These are phyloP conservation scores for Chloris gayana DNA, from an alignment of 176 grass and related monocot genomes.

Conservation along the genomic window DNA sequence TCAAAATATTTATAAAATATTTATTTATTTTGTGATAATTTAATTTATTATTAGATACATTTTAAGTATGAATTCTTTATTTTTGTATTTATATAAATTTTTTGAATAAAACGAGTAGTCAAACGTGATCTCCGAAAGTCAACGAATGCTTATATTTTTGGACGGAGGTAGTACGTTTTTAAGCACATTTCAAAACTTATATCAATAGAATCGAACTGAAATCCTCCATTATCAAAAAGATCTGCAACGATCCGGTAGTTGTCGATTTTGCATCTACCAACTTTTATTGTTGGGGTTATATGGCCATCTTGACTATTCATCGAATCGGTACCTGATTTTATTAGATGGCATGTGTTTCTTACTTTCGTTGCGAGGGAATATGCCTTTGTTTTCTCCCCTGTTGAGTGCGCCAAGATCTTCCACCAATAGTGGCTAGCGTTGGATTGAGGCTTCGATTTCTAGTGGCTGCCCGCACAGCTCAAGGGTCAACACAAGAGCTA, in stretches of 20 bases:
- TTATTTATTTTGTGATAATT: too few relatives aligned
- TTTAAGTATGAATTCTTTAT: too few relatives aligned
- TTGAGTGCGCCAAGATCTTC: background rate
- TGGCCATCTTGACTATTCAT: slow-evolving; percentile 2
- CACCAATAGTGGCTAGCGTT: slow-evolving; percentile 26
- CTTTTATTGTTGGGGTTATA: background rate
- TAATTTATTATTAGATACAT: too few relatives aligned
- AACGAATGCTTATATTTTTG: too few relatives aligned
- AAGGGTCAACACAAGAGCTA: background rate
- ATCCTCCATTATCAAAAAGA: background rate
- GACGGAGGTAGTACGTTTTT: too few relatives aligned
- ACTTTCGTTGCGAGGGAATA: slow-evolving; percentile 24
- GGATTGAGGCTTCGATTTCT: background rate
- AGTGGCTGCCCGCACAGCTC: background rate
- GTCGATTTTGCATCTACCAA: background rate
- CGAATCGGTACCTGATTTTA: too few relatives aligned
- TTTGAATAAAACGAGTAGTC: too few relatives aligned
- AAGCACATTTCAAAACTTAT: too few relatives aligned
- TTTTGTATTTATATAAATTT: too few relatives aligned
- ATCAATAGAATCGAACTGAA: background rate
- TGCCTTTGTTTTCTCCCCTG: background rate
- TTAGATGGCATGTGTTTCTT: slow-evolving; percentile 33
- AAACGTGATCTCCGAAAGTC: too few relatives aligned
- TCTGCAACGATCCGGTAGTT: background rate
- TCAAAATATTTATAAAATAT: too few relatives aligned